Base-by-base conservation (phyloP, 129 eudicot genomes). In the Flaveria trinervia region DNA sequence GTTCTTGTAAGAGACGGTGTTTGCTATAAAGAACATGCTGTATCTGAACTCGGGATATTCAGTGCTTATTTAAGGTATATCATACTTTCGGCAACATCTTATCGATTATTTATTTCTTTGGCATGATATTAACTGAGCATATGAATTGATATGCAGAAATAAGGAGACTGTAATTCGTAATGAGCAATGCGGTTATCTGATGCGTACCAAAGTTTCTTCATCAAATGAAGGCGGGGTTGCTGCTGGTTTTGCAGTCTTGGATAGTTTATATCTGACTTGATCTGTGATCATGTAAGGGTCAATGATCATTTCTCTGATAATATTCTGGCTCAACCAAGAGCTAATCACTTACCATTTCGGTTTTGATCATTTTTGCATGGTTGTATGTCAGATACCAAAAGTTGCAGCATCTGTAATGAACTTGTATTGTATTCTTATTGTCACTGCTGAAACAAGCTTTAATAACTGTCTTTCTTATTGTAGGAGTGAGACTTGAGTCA, bases 191-290 rank as follows among this genome's bases (percentile, higher is more conserved):
- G 98, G 98, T 61, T 91, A 94, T 80, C 68, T 94, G 85, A 89
- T 94, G 98, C 91, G 98, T 30, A 94, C 98, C 56, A 94, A 94
- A 85, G 96, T 87, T 2, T 87, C 96, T 74, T 94, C 98, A 22
- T 94, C 98, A 41, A 86, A 94, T 26, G 98, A 94, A 57, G 98
- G 98, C 7, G 98, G 97, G 7, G 98, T 94, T 77, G 98, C 92
- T 36, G 96, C 98, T 13, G 98, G 98, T 4, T 94, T 87, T 83
- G 98, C 97, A 15, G 98, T 94, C 82, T 80, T 94, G 83, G 98
- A 94, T 75, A 91, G 98, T 80, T 49, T 94, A 22, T 94, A 94
- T 81, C 74, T 94, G 80, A 86, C 80, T 68, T 91, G 77, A 89
- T 57, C 57, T 45, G 45, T 7, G 49, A 64, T 23, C n/a, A 49